Base-by-base conservation (phyloP, 2,329 filamentous ascomycete species). In the Pestalotiopsis sp. region DNA sequence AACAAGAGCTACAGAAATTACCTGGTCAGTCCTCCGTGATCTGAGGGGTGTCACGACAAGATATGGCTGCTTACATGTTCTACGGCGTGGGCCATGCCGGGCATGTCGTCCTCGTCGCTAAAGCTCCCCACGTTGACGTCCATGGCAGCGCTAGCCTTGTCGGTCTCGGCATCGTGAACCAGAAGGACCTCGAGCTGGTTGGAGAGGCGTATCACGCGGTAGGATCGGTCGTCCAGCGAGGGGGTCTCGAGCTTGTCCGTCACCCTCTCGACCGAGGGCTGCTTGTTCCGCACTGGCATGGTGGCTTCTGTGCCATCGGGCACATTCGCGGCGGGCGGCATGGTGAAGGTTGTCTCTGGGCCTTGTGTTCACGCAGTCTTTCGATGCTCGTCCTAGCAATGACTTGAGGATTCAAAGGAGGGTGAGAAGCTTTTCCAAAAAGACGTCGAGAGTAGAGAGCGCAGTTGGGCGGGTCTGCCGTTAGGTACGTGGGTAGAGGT, bases 61-160 rank as follows among this genome's bases (percentile, higher is more conserved):
- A 39, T 22, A 9, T 22, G n/a, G 39, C 20, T 55, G 76, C 79
- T 70, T 82, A 89, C 87, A 86, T 98, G 95, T 84, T 98, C 95
- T 66, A 98, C 94, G 6, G 94, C 94, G 82, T 98, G 96, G 65
- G 95, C 95, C 88, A 97, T 94, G 68, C 96, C 94, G 14, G 94
- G 94, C 88, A 98, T 94, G 74, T 94, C 92, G 71, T 92, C 88
- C 71, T 92, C 89, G 76, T 99, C 96, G 77, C 93, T 97, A 82
- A 98, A 98, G 80, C 93, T 97, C 70, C 96, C 96, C 44, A 98
- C 38, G 52, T 65, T 59, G 65, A 63, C 35, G 59, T 66, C 58
- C 44, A 67, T 89, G 64, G 95, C 92, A 10, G 95, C 96, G 75
- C 94, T 97, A 71, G 96, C 94, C 86, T 98, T 98, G 84, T 99